A percentile compares a stretch with the other conserved stretches of the same genome.
These are phyloP conservation scores for Plenodomus tracheiphilus DNA, from an alignment of 2,329 filamentous ascomycete species.

Conservation along the genomic window DNA sequence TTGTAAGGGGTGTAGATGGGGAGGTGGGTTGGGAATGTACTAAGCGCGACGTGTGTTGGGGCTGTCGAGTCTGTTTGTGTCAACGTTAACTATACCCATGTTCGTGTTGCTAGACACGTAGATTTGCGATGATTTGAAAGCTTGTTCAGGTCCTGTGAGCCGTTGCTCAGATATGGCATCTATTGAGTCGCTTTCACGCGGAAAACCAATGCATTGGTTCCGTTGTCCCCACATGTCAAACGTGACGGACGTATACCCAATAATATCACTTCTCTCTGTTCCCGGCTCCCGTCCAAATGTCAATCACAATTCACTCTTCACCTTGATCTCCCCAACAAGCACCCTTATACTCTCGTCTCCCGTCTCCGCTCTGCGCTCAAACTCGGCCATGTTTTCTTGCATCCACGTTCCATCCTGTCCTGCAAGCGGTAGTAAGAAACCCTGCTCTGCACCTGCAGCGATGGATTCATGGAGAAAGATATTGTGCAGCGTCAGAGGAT, in stretches of 20 bases:
- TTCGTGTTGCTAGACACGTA: neutral
- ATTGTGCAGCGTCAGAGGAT: constrained; percentile 22
- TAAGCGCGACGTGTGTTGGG: no score
- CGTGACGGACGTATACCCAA: no score
- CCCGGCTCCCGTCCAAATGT: neutral
- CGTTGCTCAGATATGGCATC: no score
- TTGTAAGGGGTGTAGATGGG: neutral
- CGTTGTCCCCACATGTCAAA: no score
- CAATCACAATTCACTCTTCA: neutral
- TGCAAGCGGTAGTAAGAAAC: constrained; percentile 26
- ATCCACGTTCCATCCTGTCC: constrained; percentile 30
- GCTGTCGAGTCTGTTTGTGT: neutral
- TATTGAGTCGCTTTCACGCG: no score
- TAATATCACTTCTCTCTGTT: no score
- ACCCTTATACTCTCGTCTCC: constrained; percentile 27
- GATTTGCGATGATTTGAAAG: neutral
- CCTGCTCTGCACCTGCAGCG: constrained; percentile 29
- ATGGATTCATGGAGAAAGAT: constrained; percentile 34
- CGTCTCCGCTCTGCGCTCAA: constrained; percentile 22
- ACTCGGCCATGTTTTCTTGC: constrained; percentile 20
- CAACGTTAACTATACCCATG: neutral
- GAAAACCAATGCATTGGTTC: no score
- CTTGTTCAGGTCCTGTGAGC: neutral
- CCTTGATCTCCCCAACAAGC: constrained; percentile 18
- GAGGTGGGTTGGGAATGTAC: neutral